A percentile compares a stretch with the other conserved stretches of the same genome.
These are phyloP conservation scores for Pisolithus marmoratus DNA, from an alignment of 768 basidiomycete genomes.

Conservation along the genomic window DNA sequence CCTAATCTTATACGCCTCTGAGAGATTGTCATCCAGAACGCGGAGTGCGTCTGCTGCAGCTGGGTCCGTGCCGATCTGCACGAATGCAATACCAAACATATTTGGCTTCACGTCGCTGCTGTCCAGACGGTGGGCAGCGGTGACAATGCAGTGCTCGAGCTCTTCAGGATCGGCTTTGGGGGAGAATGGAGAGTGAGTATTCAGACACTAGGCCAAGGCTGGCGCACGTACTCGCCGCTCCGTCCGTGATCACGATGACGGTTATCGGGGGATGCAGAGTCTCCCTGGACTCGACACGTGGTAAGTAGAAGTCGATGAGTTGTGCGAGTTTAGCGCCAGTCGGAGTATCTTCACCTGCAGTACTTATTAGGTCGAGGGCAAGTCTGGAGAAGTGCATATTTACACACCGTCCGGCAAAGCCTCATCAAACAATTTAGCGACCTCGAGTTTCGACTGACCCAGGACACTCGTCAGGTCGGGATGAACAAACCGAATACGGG, in stretches of 20 bases:
- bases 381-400: neutral
- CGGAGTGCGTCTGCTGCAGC: constrained; percentile 35
- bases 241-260: constrained; percentile 34
- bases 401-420: constrained; percentile 18
- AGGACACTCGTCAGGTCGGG: neutral
- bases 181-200: neutral
- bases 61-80: constrained; percentile 39
- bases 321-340: constrained; percentile 33
- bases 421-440: constrained; percentile 21
- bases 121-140: constrained; percentile 36
- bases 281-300: constrained; percentile 22
- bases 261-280: constrained; percentile 31
- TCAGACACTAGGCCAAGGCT: neutral
- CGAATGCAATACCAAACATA: constrained; percentile 42
- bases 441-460: constrained; percentile 17
- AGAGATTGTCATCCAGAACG: constrained; percentile 35
- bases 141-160: constrained; percentile 27
- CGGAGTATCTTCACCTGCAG: constrained; percentile 31
- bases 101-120: constrained; percentile 26
- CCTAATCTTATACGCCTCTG: constrained; percentile 25
- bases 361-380: neutral
- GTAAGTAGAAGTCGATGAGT: constrained; percentile 33
- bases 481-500: neutral
- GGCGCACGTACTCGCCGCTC: constrained; percentile 33
- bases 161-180: constrained; percentile 22